phyloP scores from a whole-genome alignment of 78 protist genomes.

The Chrysochromulina tobinii region DNA sequence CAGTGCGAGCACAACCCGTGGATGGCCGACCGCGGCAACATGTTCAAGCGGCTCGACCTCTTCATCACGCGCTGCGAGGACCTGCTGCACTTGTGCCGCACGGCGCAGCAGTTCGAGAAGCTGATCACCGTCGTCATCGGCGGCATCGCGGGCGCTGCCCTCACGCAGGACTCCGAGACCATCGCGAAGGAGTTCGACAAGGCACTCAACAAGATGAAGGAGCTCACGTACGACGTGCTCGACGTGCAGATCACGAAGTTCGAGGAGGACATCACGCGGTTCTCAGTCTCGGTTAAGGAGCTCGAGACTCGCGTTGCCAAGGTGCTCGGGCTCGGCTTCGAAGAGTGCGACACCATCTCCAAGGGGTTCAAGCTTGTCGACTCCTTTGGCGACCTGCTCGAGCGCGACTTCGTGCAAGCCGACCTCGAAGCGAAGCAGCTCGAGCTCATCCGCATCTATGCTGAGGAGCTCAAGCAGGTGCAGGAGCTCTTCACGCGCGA shows the following conservation, averaged over 20 bases:
- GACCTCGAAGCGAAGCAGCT: constrained; percentile 51
- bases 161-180: not conserved
- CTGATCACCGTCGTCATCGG: constrained; percentile 70
- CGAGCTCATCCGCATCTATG: constrained; percentile 42
- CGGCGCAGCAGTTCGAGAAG: constrained; percentile 43
- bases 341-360: constrained; percentile 42
- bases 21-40: not conserved
- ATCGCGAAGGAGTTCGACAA: not conserved
- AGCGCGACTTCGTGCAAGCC: constrained; percentile 43
- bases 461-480: constrained; percentile 38
- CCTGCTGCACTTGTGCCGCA: constrained; percentile 51
- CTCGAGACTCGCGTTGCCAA: constrained; percentile 43
- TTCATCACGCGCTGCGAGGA: constrained; percentile 65
- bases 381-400: constrained; percentile 63
- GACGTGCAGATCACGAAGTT: not conserved
- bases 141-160: constrained; percentile 58
- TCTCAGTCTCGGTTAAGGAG: not conserved
- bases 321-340: constrained; percentile 41
- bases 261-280: constrained; percentile 13
- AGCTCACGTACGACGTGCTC: not conserved
- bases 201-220: not conserved
- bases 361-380: constrained; percentile 69
- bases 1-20: too few species aligned
- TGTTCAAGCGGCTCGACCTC: constrained; percentile 59
- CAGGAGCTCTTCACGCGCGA: constrained; percentile 45